Percentiles rank a stretch among this genome's conserved stretches.
Evolutionary conservation across 2,329 filamentous ascomycete genomes (phyloP).

Genomic region (Cercospora sp.): DNA sequence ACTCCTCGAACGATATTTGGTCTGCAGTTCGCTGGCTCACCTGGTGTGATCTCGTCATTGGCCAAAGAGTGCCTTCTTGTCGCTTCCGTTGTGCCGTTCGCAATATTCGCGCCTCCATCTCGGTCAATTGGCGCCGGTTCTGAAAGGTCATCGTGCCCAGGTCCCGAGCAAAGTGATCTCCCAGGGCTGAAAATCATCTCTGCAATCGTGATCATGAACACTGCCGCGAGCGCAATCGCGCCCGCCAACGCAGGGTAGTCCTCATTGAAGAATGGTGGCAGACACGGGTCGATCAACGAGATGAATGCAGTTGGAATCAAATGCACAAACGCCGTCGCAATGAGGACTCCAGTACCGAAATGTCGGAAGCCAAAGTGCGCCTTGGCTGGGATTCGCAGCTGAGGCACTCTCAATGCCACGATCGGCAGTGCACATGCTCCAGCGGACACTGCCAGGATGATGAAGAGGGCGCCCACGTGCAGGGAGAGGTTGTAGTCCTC

Average conservation of each 20-base stretch:
- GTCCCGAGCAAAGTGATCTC: slow-evolving; percentile 22
- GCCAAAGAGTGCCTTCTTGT: neutral
- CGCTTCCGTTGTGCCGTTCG: neutral
- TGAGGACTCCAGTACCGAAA: slow-evolving; percentile 56
- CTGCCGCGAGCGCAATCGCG: slow-evolving; percentile 67
- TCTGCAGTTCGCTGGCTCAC: neutral
- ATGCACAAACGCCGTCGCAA: slow-evolving; percentile 57
- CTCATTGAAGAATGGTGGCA: slow-evolving; percentile 73
- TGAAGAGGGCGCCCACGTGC: slow-evolving; percentile 56
- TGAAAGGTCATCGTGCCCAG: neutral
- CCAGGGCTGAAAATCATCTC: slow-evolving; percentile 55
- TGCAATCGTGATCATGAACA: slow-evolving; percentile 36
- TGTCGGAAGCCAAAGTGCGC: slow-evolving; percentile 60
- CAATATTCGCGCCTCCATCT: neutral
- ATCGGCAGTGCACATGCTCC: slow-evolving; percentile 61
- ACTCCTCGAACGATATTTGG: neutral
- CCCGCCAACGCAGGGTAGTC: slow-evolving; percentile 76
- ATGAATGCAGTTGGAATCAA: slow-evolving; percentile 61
- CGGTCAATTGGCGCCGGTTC: neutral
- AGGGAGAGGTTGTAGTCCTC: slow-evolving; percentile 53
- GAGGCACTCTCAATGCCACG: slow-evolving; percentile 59
- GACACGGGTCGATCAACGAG: slow-evolving; percentile 60
- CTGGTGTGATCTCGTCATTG: slow-evolving; percentile 19
- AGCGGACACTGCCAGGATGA: slow-evolving; percentile 56
- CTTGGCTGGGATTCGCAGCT: slow-evolving; percentile 56